Evolutionary conservation across 768 basidiomycete species (phyloP).

Genomic region (Pholiota microspora): DNA sequence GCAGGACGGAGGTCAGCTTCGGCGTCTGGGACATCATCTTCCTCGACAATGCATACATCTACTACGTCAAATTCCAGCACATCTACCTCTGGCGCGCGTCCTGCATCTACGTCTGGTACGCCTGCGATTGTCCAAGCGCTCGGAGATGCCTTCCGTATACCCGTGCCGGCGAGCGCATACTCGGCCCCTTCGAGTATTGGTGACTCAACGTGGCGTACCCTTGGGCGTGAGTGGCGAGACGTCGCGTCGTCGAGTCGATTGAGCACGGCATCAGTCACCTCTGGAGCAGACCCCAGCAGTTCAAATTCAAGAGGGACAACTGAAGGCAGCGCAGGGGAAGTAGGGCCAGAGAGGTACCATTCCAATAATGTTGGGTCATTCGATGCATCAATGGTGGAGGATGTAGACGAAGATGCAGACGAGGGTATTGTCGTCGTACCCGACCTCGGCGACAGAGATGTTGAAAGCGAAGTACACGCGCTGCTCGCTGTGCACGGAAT

Average conservation of each 20-base stretch:
- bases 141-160: constrained; percentile 59
- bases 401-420: background rate
- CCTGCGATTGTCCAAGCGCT: constrained; percentile 46
- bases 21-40: background rate
- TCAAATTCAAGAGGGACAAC: too few species aligned
- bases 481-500: constrained; percentile 50
- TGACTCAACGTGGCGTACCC: constrained; percentile 44
- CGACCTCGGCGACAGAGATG: constrained; percentile 48
- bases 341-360: too few species aligned
- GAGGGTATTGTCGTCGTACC: constrained; percentile 52
- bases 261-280: background rate
- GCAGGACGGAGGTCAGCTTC: background rate
- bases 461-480: constrained; percentile 58
- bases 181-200: constrained; percentile 41
- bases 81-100: background rate
- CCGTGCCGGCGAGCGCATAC: constrained; percentile 29
- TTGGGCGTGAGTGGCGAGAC: constrained; percentile 17
- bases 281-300: background rate
- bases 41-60: background rate
- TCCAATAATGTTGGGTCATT: background rate
- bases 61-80: constrained; percentile 9
- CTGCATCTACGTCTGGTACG: background rate
- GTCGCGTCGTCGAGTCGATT: background rate
- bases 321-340: too few species aligned
- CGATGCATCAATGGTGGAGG: background rate